Evolutionary conservation across 2,329 filamentous ascomycete species (phyloP).

Genomic region (Amauroascus verrucosus): DNA sequence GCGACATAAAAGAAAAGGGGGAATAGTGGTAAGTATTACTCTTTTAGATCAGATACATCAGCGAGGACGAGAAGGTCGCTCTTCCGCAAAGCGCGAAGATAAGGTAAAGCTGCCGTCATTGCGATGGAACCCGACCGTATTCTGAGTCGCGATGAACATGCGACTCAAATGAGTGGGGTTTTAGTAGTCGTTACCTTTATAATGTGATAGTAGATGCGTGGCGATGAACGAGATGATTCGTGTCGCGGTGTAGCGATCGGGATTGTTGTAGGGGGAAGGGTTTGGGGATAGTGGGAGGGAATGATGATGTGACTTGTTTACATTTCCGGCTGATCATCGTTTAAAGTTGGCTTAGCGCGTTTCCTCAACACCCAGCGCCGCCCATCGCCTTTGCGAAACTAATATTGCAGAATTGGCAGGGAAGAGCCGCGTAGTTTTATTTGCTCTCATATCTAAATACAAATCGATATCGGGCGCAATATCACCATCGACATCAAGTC

Average conservation of each 20-base stretch:
- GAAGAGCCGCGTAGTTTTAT: not conserved
- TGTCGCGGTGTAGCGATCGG: conserved; percentile 3
- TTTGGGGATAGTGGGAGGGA: conserved; percentile 5
- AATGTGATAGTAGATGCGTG: conserved; percentile 1
- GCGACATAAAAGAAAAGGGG: not conserved
- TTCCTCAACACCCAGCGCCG: conserved; percentile 1
- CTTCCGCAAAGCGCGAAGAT: conserved; percentile 75
- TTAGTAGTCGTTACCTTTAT: conserved; percentile 6
- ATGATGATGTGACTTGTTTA: conserved; percentile 24
- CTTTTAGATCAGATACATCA: conserved; percentile 56
- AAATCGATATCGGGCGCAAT: not conserved
- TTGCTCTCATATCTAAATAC: not conserved
- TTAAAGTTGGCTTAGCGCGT: conserved; percentile 16
- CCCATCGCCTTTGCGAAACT: too few species aligned
- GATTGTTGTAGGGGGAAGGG: not conserved
- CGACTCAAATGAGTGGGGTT: conserved; percentile 29
- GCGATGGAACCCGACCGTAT: conserved; percentile 25
- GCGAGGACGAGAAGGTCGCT: conserved; percentile 65
- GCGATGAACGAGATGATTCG: conserved; percentile 17
- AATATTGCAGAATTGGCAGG: not conserved
- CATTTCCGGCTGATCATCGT: conserved; percentile 16
- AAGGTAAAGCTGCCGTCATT: conserved; percentile 59
- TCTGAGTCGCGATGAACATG: conserved; percentile 40
- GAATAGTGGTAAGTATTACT: conserved; percentile 42
- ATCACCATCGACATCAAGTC: not conserved